phyloP scores from a whole-genome alignment of 148 eudicot species.

The Mesembryanthemum crystallinum region DNA sequence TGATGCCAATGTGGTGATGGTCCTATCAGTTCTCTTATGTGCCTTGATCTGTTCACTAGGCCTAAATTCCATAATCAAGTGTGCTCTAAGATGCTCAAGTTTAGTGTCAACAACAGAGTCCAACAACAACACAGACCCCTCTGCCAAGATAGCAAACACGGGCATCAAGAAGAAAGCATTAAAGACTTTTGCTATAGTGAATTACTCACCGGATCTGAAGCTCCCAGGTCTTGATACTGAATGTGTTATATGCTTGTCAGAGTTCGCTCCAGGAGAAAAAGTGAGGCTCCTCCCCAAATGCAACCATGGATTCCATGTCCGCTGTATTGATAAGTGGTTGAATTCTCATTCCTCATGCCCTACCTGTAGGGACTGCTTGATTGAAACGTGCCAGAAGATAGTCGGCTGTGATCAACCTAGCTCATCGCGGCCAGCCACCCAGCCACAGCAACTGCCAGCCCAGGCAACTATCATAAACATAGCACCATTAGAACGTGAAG shows the following conservation, averaged over 20 bases:
- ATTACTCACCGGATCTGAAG: conserved; percentile 50
- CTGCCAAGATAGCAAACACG: conserved; percentile 47
- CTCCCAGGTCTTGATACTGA: conserved; percentile 61
- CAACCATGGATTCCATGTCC: conserved; percentile 75
- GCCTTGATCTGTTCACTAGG: conserved; percentile 85
- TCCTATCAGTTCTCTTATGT: conserved; percentile 75
- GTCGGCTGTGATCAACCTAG: conserved; percentile 38
- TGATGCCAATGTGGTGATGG: conserved; percentile 83
- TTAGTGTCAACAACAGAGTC: conserved; percentile 37
- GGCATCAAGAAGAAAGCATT: conserved; percentile 79
- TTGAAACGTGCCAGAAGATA: conserved; percentile 69
- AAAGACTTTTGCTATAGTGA: conserved; percentile 64
- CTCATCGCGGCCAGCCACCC: conserved; percentile 32
- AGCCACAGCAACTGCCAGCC: conserved; percentile 21
- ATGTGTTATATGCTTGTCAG: conserved; percentile 81
- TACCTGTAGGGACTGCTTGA: conserved; percentile 76
- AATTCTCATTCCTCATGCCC: conserved; percentile 87
- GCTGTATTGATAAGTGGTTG: conserved; percentile 86
- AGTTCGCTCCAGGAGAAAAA: conserved; percentile 57
- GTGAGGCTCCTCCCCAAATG: conserved; percentile 75
- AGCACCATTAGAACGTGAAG: conserved; percentile 58
- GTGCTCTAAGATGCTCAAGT: conserved; percentile 70
- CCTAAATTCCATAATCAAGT: conserved; percentile 61
- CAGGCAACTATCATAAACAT: conserved; percentile 38
- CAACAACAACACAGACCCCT: conserved; percentile 17